Percentiles rank a stretch among this genome's conserved stretches.
Conservation (phyloP, 1,284 basidiomycete species). For the Caloboletus inedulis region DNA sequence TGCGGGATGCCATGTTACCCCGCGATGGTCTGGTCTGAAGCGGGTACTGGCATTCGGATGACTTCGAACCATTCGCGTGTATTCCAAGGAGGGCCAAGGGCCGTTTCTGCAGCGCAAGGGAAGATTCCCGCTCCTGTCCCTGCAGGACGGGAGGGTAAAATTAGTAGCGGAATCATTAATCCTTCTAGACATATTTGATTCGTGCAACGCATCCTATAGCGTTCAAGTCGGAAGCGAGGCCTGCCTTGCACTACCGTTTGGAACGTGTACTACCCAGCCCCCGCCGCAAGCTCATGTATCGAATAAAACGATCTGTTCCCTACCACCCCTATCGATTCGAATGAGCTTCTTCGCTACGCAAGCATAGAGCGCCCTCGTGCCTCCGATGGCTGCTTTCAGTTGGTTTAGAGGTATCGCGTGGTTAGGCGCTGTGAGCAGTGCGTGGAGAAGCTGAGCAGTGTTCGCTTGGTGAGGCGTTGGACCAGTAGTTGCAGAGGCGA, state of each 20-base stretch:
- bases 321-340: conserved; percentile 67
- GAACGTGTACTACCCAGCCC: conserved; percentile 3
- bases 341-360: conserved; percentile 72
- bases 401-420: conserved; percentile 59
- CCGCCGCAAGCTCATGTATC: conserved; percentile 39
- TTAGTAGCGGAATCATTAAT: background rate
- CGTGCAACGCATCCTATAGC: background rate
- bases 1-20: background rate
- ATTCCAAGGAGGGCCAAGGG: background rate
- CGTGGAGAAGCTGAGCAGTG: conserved; percentile 59
- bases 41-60: background rate
- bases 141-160: background rate
- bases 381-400: conserved; percentile 58
- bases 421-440: conserved; percentile 50
- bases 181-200: background rate
- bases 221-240: no score
- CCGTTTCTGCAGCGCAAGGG: background rate
- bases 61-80: background rate
- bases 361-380: conserved; percentile 56
- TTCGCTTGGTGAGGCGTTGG: conserved; percentile 65
- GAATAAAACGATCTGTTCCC: conserved; percentile 71
- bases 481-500: conserved; percentile 25
- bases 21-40: background rate
- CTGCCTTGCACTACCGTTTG: background rate
- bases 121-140: background rate